These are phyloP conservation scores for Fonsecaea erecta DNA, from an alignment of 2,329 filamentous ascomycete species.

Conservation along the genomic window DNA sequence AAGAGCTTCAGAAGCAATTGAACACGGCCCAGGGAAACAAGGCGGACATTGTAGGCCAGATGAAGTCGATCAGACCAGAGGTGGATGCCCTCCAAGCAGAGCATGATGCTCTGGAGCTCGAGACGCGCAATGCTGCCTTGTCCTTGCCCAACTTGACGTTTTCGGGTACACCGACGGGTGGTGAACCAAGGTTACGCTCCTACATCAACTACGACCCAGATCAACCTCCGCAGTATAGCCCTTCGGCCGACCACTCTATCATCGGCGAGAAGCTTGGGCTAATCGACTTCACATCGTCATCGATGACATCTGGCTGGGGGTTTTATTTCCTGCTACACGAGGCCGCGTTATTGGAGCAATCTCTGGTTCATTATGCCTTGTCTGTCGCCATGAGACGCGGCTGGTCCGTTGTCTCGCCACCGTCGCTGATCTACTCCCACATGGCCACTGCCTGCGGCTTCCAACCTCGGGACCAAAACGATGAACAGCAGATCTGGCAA, in stretches of 20 bases:
- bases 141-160: conserved; percentile 87
- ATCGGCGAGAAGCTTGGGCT: conserved; percentile 85
- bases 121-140: conserved; percentile 63
- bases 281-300: conserved; percentile 84
- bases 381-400: conserved; percentile 71
- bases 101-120: conserved; percentile 35
- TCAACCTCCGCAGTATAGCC: conserved; percentile 41
- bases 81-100: conserved; percentile 42
- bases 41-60: conserved; percentile 26
- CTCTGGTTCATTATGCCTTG: conserved; percentile 84
- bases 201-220: conserved; percentile 77
- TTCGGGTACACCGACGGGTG: conserved; percentile 71
- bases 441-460: conserved; percentile 92
- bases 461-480: conserved; percentile 86
- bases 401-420: conserved; percentile 81
- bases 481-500: conserved; percentile 88
- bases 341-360: conserved; percentile 91
- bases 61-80: conserved; percentile 26
- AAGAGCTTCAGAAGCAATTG: conserved; percentile 50
- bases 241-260: conserved; percentile 73
- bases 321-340: conserved; percentile 98
- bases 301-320: conserved; percentile 87
- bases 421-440: conserved; percentile 88
- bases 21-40: conserved; percentile 42
- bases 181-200: conserved; percentile 53